Percentiles rank a stretch among this genome's conserved stretches.
Conservation (phyloP, 2,329 filamentous ascomycete genomes). For the Emergomyces orientalis region DNA sequence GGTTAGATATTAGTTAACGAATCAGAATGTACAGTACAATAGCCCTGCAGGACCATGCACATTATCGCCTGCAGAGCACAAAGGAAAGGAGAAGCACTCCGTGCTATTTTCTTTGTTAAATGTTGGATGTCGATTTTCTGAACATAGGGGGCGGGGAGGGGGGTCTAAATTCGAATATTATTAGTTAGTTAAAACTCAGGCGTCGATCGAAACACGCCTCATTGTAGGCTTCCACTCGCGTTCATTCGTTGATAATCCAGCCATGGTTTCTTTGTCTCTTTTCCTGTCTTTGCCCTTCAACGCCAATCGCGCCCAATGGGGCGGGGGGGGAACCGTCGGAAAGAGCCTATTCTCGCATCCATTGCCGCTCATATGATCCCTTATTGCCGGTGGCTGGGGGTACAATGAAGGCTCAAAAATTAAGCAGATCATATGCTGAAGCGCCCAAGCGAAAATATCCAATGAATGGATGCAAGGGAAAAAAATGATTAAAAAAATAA, state of each 20-base stretch:
- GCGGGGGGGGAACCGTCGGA: background rate
- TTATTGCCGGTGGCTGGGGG: background rate
- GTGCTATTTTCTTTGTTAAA: background rate
- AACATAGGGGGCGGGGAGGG: background rate
- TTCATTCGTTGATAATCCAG: background rate
- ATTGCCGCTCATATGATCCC: background rate
- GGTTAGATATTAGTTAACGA: background rate
- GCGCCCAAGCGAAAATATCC: too few species aligned
- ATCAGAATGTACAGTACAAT: background rate
- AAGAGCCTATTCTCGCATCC: background rate
- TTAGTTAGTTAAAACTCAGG: background rate
- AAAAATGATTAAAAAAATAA: constrained; percentile 11
- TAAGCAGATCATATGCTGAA: too few species aligned
- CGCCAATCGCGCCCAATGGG: background rate
- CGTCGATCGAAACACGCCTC: background rate
- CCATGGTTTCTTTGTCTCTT: background rate
- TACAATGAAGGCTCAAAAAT: too few species aligned
- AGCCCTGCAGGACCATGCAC: background rate
- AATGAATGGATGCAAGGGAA: too few species aligned
- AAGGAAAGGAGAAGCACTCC: constrained; percentile 5
- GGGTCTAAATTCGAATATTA: background rate
- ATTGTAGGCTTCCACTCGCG: too few species aligned
- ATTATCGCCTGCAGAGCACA: constrained; percentile 3
- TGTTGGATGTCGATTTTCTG: background rate
- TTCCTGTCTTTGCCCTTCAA: background rate